Percentiles rank a stretch among this genome's conserved stretches.
These are phyloP conservation scores for Anisogramma anomala DNA, from an alignment of 2,329 filamentous ascomycete genomes.

Conservation along the genomic window DNA sequence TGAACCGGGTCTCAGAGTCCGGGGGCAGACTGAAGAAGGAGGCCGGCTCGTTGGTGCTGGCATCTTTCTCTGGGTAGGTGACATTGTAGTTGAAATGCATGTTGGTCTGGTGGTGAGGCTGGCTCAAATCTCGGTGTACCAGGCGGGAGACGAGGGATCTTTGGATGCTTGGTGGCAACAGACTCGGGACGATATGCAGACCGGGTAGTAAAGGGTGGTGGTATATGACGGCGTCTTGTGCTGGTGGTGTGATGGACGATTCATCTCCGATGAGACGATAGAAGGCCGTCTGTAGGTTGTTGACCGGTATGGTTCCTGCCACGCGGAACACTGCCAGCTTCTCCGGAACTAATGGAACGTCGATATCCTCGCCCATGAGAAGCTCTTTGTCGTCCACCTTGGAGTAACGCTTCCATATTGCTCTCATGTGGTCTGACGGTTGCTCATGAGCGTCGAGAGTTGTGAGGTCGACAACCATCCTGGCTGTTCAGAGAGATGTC, in stretches of 20 bases:
- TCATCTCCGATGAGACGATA: slow-evolving; percentile 27
- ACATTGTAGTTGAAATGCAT: slow-evolving; percentile 35
- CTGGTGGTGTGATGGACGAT: slow-evolving; percentile 20
- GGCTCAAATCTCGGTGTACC: slow-evolving; percentile 53
- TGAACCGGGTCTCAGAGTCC: slow-evolving; percentile 41
- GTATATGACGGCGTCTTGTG: slow-evolving; percentile 41
- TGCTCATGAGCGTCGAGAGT: slow-evolving; percentile 65
- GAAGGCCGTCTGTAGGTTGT: slow-evolving; percentile 34
- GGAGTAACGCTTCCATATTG: slow-evolving; percentile 64
- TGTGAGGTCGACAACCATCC: slow-evolving; percentile 32
- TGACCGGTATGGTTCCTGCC: slow-evolving; percentile 31
- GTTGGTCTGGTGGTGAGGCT: slow-evolving; percentile 71
- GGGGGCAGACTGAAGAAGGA: slow-evolving; percentile 46
- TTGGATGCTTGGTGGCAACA: slow-evolving; percentile 63
- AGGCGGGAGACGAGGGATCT: slow-evolving; percentile 57
- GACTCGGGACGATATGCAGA: slow-evolving; percentile 62
- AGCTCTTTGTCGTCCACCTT: slow-evolving; percentile 44
- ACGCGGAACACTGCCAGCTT: slow-evolving; percentile 34
- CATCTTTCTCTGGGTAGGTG: slow-evolving; percentile 18
- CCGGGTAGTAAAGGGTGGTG: slow-evolving; percentile 59
- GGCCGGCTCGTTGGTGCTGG: slow-evolving; percentile 1
- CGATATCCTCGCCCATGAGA: slow-evolving; percentile 42
- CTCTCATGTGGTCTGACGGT: slow-evolving; percentile 58
- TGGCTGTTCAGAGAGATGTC: neutral
- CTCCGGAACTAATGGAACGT: slow-evolving; percentile 34